Evolutionary conservation across 805 yeast genomes (phyloP).

Genomic region (Debaryomyces maramus): DNA sequence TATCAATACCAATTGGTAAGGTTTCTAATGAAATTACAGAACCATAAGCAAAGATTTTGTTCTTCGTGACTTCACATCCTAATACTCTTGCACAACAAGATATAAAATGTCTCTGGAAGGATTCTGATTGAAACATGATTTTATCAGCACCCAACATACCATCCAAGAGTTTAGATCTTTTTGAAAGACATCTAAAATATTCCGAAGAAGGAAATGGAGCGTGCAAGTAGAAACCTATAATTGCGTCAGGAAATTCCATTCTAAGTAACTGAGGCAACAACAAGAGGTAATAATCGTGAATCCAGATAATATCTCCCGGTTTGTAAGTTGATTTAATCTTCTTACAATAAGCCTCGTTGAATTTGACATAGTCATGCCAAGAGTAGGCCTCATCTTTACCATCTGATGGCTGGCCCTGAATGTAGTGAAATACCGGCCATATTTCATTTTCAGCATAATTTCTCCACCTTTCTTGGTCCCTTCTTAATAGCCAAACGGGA

Average conservation of each 20-base stretch:
- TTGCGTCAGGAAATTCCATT: conserved; percentile 70
- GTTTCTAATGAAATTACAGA: conserved; percentile 70
- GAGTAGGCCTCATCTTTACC: conserved; percentile 66
- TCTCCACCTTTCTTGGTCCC: conserved; percentile 83
- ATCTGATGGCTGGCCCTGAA: conserved; percentile 71
- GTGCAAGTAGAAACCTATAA: conserved; percentile 78
- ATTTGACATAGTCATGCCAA: conserved; percentile 87
- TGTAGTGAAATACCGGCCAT: conserved; percentile 96
- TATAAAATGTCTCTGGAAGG: conserved; percentile 87
- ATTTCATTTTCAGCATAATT: conserved; percentile 83
- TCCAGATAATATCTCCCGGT: conserved; percentile 91
- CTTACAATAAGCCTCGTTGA: conserved; percentile 88
- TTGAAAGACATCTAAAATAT: conserved; percentile 85
- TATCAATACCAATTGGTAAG: conserved; percentile 88
- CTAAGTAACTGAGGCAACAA: conserved; percentile 81
- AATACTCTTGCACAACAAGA: conserved; percentile 85
- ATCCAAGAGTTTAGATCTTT: conserved; percentile 77
- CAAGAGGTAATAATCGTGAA: conserved; percentile 85
- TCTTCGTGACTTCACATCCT: conserved; percentile 71
- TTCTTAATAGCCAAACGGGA: conserved; percentile 86
- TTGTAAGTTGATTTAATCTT: conserved; percentile 69
- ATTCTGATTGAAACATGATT: conserved; percentile 81
- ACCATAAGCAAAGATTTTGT: conserved; percentile 70
- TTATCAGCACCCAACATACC: conserved; percentile 91
- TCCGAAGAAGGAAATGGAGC: conserved; percentile 96